phyloP scores from a whole-genome alignment of 805 yeast species.

The Teunomyces tritomae region DNA sequence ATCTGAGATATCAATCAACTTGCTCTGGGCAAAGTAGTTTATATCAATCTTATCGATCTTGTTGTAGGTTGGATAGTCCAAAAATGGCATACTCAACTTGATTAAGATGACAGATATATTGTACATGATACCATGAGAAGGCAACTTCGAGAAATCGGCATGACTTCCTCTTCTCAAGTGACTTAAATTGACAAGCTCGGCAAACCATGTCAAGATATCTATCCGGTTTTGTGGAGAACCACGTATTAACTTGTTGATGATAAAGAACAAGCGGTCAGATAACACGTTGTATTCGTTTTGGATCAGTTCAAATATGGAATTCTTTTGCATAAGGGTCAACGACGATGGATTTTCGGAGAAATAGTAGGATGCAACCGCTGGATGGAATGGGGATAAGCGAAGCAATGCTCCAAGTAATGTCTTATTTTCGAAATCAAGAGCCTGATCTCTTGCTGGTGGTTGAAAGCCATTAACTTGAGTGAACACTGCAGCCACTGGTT shows the following conservation, averaged over 20 bases:
- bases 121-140: constrained; percentile 79
- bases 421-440: constrained; percentile 54
- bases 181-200: constrained; percentile 71
- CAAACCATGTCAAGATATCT: constrained; percentile 65
- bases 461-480: constrained; percentile 57
- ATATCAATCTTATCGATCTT: constrained; percentile 78
- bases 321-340: constrained; percentile 37
- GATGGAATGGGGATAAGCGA: constrained; percentile 68
- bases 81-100: constrained; percentile 78
- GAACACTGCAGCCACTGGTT: constrained; percentile 59
- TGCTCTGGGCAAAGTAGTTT: constrained; percentile 57
- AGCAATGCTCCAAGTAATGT: constrained; percentile 78
- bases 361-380: constrained; percentile 45
- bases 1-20: constrained; percentile 62
- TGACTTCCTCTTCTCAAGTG: constrained; percentile 87
- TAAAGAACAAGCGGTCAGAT: constrained; percentile 61
- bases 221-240: constrained; percentile 65
- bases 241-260: constrained; percentile 72
- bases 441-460: constrained; percentile 38
- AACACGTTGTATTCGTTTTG: constrained; percentile 62
- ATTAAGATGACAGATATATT: constrained; percentile 69
- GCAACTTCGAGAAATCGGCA: constrained; percentile 61
- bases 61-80: constrained; percentile 55
- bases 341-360: constrained; percentile 30
- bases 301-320: constrained; percentile 53